A percentile compares a stretch with the other conserved stretches of the same genome.
Conservation (phyloP, 1,139 yeast species). For the Suhomyces anneliseae region DNA sequence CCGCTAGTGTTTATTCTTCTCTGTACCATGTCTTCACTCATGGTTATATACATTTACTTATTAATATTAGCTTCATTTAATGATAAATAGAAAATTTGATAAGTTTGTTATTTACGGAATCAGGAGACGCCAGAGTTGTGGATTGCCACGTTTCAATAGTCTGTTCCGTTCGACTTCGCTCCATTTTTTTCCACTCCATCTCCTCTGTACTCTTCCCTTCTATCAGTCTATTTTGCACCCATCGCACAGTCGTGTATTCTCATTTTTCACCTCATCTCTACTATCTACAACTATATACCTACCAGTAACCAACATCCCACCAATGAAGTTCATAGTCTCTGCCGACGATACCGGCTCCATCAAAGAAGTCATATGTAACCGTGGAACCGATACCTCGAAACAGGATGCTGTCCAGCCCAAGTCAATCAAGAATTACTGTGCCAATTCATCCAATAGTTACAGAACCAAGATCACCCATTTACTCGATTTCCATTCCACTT, state of each 20-base stretch:
- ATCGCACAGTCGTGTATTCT: constrained; percentile 3
- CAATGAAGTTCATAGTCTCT: constrained; percentile 54
- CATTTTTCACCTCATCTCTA: constrained; percentile 13
- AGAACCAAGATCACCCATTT: constrained; percentile 30
- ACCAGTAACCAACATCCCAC: background rate
- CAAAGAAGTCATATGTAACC: constrained; percentile 55
- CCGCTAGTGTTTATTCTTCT: too few relatives aligned
- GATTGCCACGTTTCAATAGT: too few relatives aligned
- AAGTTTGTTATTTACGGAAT: too few relatives aligned
- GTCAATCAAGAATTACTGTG: constrained; percentile 40
- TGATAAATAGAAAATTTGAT: too few relatives aligned
- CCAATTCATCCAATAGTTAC: constrained; percentile 28
- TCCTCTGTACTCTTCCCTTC: too few relatives aligned
- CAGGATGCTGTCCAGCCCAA: constrained; percentile 58
- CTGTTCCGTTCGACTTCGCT: background rate
- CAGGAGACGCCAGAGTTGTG: too few relatives aligned
- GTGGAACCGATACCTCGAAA: constrained; percentile 70
- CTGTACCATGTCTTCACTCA: too few relatives aligned
- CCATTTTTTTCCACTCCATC: background rate
- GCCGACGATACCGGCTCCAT: constrained; percentile 58
- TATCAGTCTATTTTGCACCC: background rate
- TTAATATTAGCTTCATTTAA: too few relatives aligned
- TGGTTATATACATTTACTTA: too few relatives aligned
- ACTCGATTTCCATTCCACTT: constrained; percentile 30
- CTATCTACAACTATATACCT: constrained; percentile 1